Percentiles rank a stretch among this genome's conserved stretches.
Evolutionary conservation across 345 rosid genomes (phyloP).

Genomic region (Syzygium grande): DNA sequence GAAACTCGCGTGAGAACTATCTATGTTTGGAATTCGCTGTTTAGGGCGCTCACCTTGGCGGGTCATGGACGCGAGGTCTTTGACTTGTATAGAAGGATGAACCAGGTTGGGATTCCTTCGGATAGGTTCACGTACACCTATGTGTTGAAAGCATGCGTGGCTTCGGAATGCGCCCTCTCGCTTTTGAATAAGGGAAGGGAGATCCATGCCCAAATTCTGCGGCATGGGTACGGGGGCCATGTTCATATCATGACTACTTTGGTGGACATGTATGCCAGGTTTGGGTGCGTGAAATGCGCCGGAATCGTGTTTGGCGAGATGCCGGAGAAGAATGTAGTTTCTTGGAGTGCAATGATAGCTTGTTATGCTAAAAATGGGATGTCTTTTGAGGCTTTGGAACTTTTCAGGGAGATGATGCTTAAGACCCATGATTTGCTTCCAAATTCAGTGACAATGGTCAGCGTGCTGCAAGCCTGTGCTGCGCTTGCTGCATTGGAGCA

Average conservation of each 20-base stretch:
- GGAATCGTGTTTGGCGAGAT: constrained; percentile 50
- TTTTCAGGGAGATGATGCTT: constrained; percentile 58
- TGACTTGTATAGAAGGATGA: constrained; percentile 58
- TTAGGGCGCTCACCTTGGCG: constrained; percentile 67
- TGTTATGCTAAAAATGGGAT: constrained; percentile 63
- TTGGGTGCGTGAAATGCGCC: constrained; percentile 49
- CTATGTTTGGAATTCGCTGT: constrained; percentile 80
- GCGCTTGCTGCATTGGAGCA: constrained; percentile 76
- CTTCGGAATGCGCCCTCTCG: constrained; percentile 28
- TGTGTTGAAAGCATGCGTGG: constrained; percentile 80
- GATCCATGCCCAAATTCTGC: constrained; percentile 67
- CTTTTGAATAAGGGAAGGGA: constrained; percentile 56
- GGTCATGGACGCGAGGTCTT: constrained; percentile 76
- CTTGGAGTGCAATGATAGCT: constrained; percentile 93
- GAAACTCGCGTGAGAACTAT: constrained; percentile 64
- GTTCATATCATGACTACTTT: constrained; percentile 80
- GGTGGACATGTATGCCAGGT: constrained; percentile 83
- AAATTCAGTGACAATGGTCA: constrained; percentile 79
- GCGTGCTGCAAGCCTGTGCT: constrained; percentile 92
- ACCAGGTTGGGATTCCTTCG: constrained; percentile 35
- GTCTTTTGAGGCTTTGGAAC: constrained; percentile 56
- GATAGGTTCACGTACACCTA: constrained; percentile 87
- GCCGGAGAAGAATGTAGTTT: constrained; percentile 61
- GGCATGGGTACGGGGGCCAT: constrained; percentile 50
- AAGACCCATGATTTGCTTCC: constrained; percentile 38